phyloP scores from a whole-genome alignment of 78 protist species.

The Planoprotostelium fungivorum region DNA sequence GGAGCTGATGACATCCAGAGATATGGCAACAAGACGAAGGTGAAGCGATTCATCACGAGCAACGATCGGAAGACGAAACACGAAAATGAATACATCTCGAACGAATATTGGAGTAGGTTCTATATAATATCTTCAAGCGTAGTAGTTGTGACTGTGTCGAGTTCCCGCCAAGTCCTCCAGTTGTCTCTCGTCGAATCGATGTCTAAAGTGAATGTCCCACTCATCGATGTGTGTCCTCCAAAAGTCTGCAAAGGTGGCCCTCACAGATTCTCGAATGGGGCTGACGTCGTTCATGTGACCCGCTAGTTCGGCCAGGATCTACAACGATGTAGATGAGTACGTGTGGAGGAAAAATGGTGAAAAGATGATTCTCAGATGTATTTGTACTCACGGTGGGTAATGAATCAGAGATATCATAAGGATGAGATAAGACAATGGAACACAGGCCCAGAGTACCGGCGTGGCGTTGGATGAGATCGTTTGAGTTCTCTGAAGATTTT shows the following conservation, averaged over 20 bases:
- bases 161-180: not conserved
- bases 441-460: not conserved
- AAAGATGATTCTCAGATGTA: not conserved
- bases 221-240: not conserved
- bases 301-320: not conserved
- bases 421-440: not conserved
- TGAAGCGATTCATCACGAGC: too few relatives aligned
- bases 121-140: too few relatives aligned
- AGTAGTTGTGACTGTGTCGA: not conserved
- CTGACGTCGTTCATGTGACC: not conserved
- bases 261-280: not conserved
- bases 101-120: too few relatives aligned
- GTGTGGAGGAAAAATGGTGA: too few relatives aligned
- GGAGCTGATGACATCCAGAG: too few relatives aligned
- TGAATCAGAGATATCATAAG: not conserved
- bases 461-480: not conserved
- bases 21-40: too few relatives aligned
- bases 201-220: not conserved
- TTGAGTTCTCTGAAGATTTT: not conserved
- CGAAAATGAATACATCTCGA: too few relatives aligned
- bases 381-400: not conserved
- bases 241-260: not conserved
- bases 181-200: not conserved
- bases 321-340: too few relatives aligned
- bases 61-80: too few relatives aligned